Conservation (phyloP, 306 rosid species). For the Quercus glauca region DNA sequence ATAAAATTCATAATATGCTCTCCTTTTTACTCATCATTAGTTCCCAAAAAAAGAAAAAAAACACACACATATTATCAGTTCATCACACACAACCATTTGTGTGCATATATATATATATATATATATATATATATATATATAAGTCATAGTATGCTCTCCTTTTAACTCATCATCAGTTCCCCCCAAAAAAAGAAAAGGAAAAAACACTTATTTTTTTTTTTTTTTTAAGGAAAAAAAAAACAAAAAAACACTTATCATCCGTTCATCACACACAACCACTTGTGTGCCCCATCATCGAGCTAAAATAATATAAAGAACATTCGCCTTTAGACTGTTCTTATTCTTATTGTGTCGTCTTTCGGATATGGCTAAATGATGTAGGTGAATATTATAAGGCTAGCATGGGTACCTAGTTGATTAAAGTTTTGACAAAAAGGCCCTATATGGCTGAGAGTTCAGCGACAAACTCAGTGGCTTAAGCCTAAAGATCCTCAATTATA, state of each 20-base stretch:
- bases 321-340: not conserved
- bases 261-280: not conserved
- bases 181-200: too few species aligned
- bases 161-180: too few species aligned
- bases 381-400: not conserved
- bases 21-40: too few species aligned
- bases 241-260: too few species aligned
- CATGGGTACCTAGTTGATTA: not conserved
- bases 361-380: not conserved
- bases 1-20: too few species aligned
- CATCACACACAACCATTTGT: not conserved
- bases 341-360: not conserved
- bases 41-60: too few species aligned
- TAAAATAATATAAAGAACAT: not conserved
- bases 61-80: too few species aligned
- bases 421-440: not conserved
- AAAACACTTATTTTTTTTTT: too few species aligned
- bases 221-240: too few species aligned
- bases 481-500: not conserved
- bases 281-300: not conserved
- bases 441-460: not conserved
- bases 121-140: too few species aligned
- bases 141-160: too few species aligned
- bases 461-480: not conserved
- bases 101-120: not conserved